Evolutionary conservation across 805 yeast species (phyloP).

Genomic region (Yarrowia keelungensis): DNA sequence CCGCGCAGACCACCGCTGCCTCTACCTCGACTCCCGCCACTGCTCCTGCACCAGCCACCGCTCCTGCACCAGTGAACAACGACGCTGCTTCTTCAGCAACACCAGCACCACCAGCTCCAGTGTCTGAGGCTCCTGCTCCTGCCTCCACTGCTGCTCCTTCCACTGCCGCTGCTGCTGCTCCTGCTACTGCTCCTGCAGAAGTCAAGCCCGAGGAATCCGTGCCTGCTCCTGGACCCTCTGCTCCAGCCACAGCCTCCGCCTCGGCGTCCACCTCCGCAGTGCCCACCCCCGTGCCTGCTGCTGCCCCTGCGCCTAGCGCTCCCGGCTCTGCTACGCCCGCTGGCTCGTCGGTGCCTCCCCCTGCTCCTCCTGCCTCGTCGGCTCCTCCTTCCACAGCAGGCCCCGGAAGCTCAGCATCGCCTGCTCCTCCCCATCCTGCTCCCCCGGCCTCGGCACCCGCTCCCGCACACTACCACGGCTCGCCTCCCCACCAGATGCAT

Average conservation of each 20-base stretch:
- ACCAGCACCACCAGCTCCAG: constrained; percentile 3
- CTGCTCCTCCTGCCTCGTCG: neutral
- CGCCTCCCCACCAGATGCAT: constrained; percentile 38
- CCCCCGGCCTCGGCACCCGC: constrained; percentile 40
- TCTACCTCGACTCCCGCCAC: neutral
- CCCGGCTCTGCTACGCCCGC: neutral
- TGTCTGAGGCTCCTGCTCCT: neutral
- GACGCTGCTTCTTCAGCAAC: constrained; percentile 8
- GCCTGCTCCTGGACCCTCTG: constrained; percentile 15
- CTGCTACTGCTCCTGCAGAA: neutral
- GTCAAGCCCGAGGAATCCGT: constrained; percentile 26
- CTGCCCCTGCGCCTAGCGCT: neutral
- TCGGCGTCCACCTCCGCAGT: neutral
- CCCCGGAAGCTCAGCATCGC: constrained; percentile 40
- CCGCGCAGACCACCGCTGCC: neutral
- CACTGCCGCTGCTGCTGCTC: neutral
- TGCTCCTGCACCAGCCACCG: neutral
- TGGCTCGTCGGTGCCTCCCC: neutral
- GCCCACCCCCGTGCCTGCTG: constrained; percentile 14
- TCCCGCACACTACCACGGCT: constrained; percentile 34
- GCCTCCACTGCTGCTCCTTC: constrained; percentile 1
- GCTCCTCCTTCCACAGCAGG: constrained; percentile 18
- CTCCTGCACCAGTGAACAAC: too few relatives aligned
- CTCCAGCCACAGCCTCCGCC: neutral
- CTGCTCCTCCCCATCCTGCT: constrained; percentile 35